Evolutionary conservation across 371 early-diverging fungal species (phyloP).

Genomic region (Apophysomyces sp.): DNA sequence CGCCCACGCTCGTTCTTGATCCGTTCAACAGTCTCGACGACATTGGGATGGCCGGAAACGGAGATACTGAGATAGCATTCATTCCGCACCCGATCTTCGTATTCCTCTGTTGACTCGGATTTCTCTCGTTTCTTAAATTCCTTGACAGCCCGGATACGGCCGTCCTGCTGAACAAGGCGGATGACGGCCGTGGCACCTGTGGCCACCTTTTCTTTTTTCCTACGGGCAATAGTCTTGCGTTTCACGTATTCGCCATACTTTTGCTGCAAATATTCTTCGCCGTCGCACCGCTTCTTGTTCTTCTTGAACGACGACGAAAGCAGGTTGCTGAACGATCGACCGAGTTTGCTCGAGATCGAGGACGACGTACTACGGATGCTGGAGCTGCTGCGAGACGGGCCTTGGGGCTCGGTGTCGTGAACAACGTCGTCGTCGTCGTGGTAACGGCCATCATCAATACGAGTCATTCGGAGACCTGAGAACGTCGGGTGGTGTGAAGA

Average conservation of each 20-base stretch:
- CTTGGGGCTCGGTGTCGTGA: background rate
- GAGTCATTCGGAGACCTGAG: background rate
- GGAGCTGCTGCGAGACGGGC: background rate
- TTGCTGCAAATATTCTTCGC: background rate
- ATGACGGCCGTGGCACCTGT: conserved; percentile 95
- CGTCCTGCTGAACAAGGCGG: conserved; percentile 70
- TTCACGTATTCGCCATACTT: background rate
- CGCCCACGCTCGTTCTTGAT: conserved; percentile 54
- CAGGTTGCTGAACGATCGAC: background rate
- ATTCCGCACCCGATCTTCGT: conserved; percentile 64
- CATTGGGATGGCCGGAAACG: conserved; percentile 62
- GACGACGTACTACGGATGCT: background rate
- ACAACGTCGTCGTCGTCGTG: background rate
- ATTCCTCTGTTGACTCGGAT: conserved; percentile 60
- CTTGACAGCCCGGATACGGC: conserved; percentile 42
- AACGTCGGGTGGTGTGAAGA: background rate
- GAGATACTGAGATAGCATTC: conserved; percentile 75
- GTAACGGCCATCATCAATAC: background rate
- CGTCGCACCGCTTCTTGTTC: background rate
- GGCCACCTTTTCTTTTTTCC: conserved; percentile 34
- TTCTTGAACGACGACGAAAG: background rate
- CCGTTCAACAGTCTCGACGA: conserved; percentile 73
- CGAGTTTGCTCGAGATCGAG: background rate
- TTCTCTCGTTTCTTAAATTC: conserved; percentile 61
- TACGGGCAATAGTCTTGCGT: conserved; percentile 6